Percentiles rank a stretch among this genome's conserved stretches.
Evolutionary conservation across 192 early-diverging fungal genomes (phyloP).

Genomic region (Coemansia aciculifera): DNA sequence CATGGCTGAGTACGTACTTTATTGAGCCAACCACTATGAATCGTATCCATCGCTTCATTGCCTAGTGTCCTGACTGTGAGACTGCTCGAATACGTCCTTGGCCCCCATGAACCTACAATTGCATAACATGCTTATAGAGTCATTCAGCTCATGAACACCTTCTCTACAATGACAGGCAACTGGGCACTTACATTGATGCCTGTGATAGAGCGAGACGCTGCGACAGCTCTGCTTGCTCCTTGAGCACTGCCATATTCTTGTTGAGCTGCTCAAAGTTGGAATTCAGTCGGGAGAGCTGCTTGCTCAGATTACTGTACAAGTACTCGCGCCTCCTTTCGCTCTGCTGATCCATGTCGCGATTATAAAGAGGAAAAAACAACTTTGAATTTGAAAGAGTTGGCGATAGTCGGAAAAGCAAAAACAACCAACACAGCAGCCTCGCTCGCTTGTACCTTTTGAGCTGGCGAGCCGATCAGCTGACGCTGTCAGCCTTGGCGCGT

Average conservation of each 20-base stretch:
- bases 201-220: slow-evolving; percentile 44
- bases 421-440: too few relatives aligned
- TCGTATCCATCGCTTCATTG: not conserved
- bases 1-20: not conserved
- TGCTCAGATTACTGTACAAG: slow-evolving; percentile 48
- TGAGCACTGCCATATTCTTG: slow-evolving; percentile 30
- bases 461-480: not conserved
- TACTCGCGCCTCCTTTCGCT: slow-evolving; percentile 43
- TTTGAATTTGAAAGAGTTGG: not conserved
- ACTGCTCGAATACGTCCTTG: slow-evolving; percentile 29
- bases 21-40: slow-evolving; percentile 1
- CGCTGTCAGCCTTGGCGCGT: not conserved
- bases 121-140: not conserved
- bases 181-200: slow-evolving; percentile 32
- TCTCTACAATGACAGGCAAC: not conserved
- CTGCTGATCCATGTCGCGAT: slow-evolving; percentile 29
- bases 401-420: not conserved
- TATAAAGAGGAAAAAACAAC: not conserved
- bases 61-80: not conserved
- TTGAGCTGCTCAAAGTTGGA: slow-evolving; percentile 48
- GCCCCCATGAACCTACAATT: slow-evolving; percentile 48
- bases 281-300: slow-evolving; percentile 43
- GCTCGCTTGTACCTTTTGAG: too few relatives aligned
- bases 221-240: slow-evolving; percentile 42
- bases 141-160: not conserved